Evolutionary conservation across 2,329 filamentous ascomycete genomes (phyloP).

Genomic region (Exophiala viscosa): DNA sequence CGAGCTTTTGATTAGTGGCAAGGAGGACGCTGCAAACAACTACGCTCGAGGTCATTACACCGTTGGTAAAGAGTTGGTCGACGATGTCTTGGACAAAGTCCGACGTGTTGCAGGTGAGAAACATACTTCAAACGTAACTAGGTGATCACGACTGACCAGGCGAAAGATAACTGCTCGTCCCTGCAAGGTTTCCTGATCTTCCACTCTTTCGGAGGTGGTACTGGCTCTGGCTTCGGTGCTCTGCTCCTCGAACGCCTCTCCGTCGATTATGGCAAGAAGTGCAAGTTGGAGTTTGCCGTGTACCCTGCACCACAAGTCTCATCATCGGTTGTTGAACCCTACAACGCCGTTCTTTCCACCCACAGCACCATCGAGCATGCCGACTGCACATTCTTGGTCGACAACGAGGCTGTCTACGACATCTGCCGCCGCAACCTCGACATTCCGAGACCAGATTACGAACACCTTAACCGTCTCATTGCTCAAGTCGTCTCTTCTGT

Average conservation of each 20-base stretch:
- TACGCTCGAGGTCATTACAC: slow-evolving; percentile 68
- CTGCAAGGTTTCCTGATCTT: slow-evolving; percentile 66
- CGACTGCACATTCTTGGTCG: slow-evolving; percentile 65
- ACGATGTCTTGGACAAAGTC: slow-evolving; percentile 61
- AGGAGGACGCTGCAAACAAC: slow-evolving; percentile 68
- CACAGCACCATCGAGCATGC: slow-evolving; percentile 65
- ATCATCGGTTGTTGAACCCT: slow-evolving; percentile 65
- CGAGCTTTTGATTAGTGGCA: slow-evolving; percentile 63
- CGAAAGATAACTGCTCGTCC: slow-evolving; percentile 60
- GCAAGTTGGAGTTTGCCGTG: slow-evolving; percentile 64
- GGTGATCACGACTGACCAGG: slow-evolving; percentile 18
- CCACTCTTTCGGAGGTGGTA: slow-evolving; percentile 66
- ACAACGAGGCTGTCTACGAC: slow-evolving; percentile 66
- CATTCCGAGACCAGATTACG: slow-evolving; percentile 61
- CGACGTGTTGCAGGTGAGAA: slow-evolving; percentile 58
- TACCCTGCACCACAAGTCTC: slow-evolving; percentile 63
- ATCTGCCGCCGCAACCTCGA: slow-evolving; percentile 64
- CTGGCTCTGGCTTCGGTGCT: slow-evolving; percentile 64
- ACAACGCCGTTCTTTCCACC: slow-evolving; percentile 56
- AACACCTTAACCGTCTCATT: slow-evolving; percentile 64
- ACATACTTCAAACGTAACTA: neutral
- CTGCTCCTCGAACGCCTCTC: slow-evolving; percentile 62
- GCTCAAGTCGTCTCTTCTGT: slow-evolving; percentile 66
- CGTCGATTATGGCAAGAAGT: slow-evolving; percentile 65
- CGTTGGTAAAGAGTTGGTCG: slow-evolving; percentile 64